phyloP scores from a whole-genome alignment of 768 basidiomycete genomes.

The Podaxis mareebaensis region DNA sequence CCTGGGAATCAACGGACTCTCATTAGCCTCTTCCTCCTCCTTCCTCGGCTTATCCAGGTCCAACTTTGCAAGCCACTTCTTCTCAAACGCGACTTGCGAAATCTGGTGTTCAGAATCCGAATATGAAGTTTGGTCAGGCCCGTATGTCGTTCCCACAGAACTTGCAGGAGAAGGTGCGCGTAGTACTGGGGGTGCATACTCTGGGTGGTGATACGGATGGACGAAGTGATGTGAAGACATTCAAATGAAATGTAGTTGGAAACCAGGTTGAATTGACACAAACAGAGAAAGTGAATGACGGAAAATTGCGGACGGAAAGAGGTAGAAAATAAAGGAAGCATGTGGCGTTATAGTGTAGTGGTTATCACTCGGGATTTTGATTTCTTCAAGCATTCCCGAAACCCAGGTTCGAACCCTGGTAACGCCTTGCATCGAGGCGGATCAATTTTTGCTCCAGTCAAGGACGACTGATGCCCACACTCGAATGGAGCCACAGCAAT shows the following conservation, averaged over 20 bases:
- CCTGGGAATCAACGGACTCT: conserved; percentile 36
- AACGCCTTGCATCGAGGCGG: conserved; percentile 1
- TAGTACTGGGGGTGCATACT: conserved; percentile 49
- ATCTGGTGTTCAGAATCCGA: conserved; percentile 45
- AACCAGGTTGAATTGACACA: background rate
- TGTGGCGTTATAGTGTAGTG: conserved; percentile 23
- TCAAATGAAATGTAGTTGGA: background rate
- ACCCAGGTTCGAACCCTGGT: conserved; percentile 24
- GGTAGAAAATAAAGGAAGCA: background rate
- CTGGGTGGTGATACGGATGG: conserved; percentile 33
- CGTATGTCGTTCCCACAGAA: conserved; percentile 49
- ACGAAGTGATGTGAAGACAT: conserved; percentile 11
- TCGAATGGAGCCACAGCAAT: background rate
- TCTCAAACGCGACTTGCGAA: conserved; percentile 39
- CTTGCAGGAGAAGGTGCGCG: conserved; percentile 53
- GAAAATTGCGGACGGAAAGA: background rate
- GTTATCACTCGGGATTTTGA: conserved; percentile 26
- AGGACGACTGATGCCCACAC: background rate
- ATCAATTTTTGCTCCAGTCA: background rate
- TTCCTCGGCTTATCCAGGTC: conserved; percentile 34
- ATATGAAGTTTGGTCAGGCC: conserved; percentile 44
- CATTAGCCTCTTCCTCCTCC: conserved; percentile 43
- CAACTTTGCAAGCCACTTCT: conserved; percentile 42
- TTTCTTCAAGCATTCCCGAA: conserved; percentile 17
- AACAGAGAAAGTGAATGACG: background rate